These are phyloP conservation scores for Grosmannia penicillata DNA, from an alignment of 2,329 filamentous ascomycete species.

Conservation along the genomic window DNA sequence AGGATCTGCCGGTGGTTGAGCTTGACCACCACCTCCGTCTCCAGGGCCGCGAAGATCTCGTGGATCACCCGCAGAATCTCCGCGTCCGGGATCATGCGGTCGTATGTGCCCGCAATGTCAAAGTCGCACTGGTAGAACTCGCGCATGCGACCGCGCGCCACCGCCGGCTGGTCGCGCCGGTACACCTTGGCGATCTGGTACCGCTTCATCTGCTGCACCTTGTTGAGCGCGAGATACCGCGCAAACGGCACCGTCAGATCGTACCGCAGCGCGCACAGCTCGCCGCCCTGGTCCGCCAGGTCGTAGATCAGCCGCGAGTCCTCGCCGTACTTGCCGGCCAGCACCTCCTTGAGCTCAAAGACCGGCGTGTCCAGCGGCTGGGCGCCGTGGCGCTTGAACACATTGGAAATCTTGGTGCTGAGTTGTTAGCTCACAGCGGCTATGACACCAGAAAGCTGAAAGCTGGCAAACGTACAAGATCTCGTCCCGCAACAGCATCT, in stretches of 20 bases:
- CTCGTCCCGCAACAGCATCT: constrained; percentile 54
- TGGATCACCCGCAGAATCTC: constrained; percentile 74
- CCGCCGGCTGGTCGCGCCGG: constrained; percentile 34
- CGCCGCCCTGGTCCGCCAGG: constrained; percentile 68
- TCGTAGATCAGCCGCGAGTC: constrained; percentile 61
- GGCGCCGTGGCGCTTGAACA: constrained; percentile 44
- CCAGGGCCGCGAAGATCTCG: constrained; percentile 70
- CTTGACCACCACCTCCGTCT: constrained; percentile 66
- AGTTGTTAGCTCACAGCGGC: not conserved
- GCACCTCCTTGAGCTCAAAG: constrained; percentile 63
- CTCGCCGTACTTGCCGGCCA: constrained; percentile 41
- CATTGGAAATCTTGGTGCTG: constrained; percentile 12
- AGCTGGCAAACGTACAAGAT: constrained; percentile 31
- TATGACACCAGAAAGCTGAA: not conserved
- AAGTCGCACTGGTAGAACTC: constrained; percentile 98
- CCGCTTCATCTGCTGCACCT: constrained; percentile 73
- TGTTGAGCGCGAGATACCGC: constrained; percentile 86
- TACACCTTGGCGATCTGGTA: constrained; percentile 95
- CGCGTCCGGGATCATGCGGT: constrained; percentile 83
- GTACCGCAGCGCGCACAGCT: constrained; percentile 68
- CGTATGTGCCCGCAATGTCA: constrained; percentile 79
- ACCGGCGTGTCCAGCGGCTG: constrained; percentile 59
- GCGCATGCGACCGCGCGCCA: constrained; percentile 83
- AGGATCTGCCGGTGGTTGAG: constrained; percentile 91
- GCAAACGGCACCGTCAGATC: constrained; percentile 55